These are phyloP conservation scores for Ilyonectria robusta DNA, from an alignment of 2,329 filamentous ascomycete species.

Conservation along the genomic window DNA sequence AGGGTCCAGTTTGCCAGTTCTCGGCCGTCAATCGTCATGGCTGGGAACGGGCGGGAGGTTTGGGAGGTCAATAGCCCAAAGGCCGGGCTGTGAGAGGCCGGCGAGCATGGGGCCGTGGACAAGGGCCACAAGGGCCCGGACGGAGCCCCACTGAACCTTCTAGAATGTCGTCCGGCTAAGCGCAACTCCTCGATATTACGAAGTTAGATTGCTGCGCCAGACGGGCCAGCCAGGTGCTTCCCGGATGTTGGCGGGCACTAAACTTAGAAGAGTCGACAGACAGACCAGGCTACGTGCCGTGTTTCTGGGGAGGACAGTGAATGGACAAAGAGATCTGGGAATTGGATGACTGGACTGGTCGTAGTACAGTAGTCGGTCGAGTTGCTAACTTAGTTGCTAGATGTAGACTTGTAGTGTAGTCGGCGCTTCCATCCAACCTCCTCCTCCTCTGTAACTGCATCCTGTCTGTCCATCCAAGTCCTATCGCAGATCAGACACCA, in stretches of 20 bases:
- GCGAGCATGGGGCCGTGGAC: neutral
- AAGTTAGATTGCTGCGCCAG: constrained; percentile 9
- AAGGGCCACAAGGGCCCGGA: neutral
- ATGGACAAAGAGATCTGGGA: neutral
- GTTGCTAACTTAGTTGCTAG: no score
- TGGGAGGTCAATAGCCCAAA: neutral
- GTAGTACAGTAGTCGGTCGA: no score
- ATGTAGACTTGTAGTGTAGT: no score
- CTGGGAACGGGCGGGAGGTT: neutral
- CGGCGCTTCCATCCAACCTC: constrained; percentile 4
- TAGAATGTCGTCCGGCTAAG: constrained; percentile 56
- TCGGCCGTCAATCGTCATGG: neutral
- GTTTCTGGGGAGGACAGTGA: neutral
- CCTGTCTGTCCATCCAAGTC: neutral
- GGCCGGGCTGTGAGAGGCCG: neutral
- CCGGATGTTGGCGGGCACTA: constrained; percentile 42
- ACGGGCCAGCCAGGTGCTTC: constrained; percentile 15
- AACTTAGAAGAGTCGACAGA: constrained; percentile 36
- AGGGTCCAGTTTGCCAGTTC: neutral
- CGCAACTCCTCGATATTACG: constrained; percentile 54
- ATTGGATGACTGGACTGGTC: no score
- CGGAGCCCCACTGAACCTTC: constrained; percentile 61
- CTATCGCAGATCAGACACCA: constrained; percentile 13
- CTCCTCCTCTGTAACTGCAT: constrained; percentile 8
- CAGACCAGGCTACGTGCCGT: neutral